Conservation (phyloP, 192 early-diverging fungal species). For the Diversispora eburnea region DNA sequence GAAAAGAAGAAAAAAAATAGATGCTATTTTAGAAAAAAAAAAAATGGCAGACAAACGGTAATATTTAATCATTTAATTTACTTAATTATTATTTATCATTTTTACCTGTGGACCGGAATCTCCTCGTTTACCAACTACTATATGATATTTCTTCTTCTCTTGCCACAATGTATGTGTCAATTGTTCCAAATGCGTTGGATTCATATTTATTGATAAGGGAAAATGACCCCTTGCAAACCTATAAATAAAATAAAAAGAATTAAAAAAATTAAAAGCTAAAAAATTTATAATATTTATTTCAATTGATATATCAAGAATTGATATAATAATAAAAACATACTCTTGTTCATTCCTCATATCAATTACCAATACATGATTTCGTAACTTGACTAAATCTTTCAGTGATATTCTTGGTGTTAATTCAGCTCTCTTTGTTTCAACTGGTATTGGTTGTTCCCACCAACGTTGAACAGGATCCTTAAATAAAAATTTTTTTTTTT, state of each 20-base stretch:
- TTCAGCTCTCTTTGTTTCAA: constrained; percentile 49
- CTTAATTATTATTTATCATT: neutral
- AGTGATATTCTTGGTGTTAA: constrained; percentile 53
- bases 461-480: constrained; percentile 32
- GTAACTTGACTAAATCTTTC: constrained; percentile 44
- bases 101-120: constrained; percentile 51
- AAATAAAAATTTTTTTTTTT: neutral
- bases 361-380: constrained; percentile 49
- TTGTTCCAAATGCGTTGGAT: constrained; percentile 39
- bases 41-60: too few relatives aligned
- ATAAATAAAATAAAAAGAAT: constrained; percentile 1
- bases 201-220: constrained; percentile 52
- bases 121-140: constrained; percentile 46
- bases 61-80: neutral
- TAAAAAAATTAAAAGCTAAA: constrained; percentile 5
- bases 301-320: too few relatives aligned
- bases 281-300: too few relatives aligned
- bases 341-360: constrained; percentile 55
- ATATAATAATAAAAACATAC: constrained; percentile 35
- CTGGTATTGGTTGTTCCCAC: constrained; percentile 49
- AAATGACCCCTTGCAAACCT: constrained; percentile 54
- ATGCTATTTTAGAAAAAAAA: neutral
- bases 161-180: constrained; percentile 42
- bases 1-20: too few relatives aligned
- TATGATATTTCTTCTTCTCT: constrained; percentile 52